These are phyloP conservation scores for Naganishia kalamii DNA, from an alignment of 768 basidiomycete species.

Conservation along the genomic window DNA sequence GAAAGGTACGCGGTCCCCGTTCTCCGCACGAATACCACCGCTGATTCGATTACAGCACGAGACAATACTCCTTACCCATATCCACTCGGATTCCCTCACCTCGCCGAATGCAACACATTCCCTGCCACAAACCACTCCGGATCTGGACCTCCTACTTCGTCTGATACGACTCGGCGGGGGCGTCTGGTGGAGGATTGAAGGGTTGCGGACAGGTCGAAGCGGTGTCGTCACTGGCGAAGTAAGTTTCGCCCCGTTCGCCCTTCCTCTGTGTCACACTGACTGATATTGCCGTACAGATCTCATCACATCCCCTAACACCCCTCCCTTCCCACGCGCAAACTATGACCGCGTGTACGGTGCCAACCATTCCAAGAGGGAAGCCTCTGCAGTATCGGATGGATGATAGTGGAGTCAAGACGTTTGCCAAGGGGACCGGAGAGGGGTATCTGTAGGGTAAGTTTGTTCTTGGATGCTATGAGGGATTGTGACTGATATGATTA, in stretches of 20 bases:
- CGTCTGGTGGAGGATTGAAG: constrained; percentile 37
- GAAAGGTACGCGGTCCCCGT: constrained; percentile 23
- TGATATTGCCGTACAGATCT: constrained; percentile 28
- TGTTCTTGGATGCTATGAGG: no score
- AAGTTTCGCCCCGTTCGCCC: constrained; percentile 18
- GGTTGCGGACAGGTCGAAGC: constrained; percentile 37
- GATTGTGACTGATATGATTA: no score
- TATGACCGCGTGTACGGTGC: constrained; percentile 1
- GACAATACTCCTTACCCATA: constrained; percentile 30
- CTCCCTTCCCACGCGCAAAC: neutral
- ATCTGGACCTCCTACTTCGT: constrained; percentile 30
- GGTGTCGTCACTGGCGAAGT: constrained; percentile 44
- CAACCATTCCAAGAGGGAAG: constrained; percentile 25
- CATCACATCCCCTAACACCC: constrained; percentile 29
- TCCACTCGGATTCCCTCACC: constrained; percentile 37
- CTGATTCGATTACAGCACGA: constrained; percentile 20
- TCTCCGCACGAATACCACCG: neutral
- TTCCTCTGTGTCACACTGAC: neutral
- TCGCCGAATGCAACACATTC: neutral
- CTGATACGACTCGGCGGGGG: constrained; percentile 31
- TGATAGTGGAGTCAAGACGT: constrained; percentile 35
- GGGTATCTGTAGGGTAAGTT: constrained; percentile 42
- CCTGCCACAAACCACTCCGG: constrained; percentile 9
- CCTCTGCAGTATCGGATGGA: constrained; percentile 43
- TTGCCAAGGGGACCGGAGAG: constrained; percentile 43